Evolutionary conservation across 352 stramenopile species (phyloP), one percentile per base, ranked within the genome.

Genomic region (Peronospora belbahrii): DNA sequence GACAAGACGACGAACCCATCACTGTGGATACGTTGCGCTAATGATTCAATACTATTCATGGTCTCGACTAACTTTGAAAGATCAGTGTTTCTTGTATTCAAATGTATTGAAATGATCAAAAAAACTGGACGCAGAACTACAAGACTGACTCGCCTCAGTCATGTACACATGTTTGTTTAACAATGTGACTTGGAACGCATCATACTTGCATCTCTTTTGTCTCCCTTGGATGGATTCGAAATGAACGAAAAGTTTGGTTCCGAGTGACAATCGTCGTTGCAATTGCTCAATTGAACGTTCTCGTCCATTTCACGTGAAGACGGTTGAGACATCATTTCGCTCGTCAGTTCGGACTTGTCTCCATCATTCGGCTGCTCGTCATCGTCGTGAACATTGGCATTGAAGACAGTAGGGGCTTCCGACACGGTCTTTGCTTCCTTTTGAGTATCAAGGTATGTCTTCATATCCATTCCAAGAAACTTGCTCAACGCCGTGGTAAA

Each of bases 381-480:
- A 15, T 49, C 40, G 18, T 52, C 23, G 9, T 34, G 33, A 7
- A 51, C 39, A 22, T 33, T 59, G 30, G 45, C 44, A 6, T 31
- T 52, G 9, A 30, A 18, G 5, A 52, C 50, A 4, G 41, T 28
- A 11, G 30, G 37, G 34, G n/a, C 19, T 51, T 51, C 48, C 23
- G 43, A 53, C 6, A 43, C n/a, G 9, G n/a, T 17, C 32, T 40
- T 31, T 42, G 31, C 11, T 44, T 63, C 39, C 27, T 63, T 59
- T 9, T 52, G 52, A 25, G 35, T 56, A 17, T 20, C 28, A 15
- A 71, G 25, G 30, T 38, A 43, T 0, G 47, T 42, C 2, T 32
- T 64, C 24, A 85, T 37, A 18, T 87, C 67, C n/a, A 78, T 49
- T 25, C 61, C 65, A 2, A 84, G 41, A 36, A 87, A 87, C 47